Conservation (phyloP, 768 basidiomycete species). For the Lactarius vividus region DNA sequence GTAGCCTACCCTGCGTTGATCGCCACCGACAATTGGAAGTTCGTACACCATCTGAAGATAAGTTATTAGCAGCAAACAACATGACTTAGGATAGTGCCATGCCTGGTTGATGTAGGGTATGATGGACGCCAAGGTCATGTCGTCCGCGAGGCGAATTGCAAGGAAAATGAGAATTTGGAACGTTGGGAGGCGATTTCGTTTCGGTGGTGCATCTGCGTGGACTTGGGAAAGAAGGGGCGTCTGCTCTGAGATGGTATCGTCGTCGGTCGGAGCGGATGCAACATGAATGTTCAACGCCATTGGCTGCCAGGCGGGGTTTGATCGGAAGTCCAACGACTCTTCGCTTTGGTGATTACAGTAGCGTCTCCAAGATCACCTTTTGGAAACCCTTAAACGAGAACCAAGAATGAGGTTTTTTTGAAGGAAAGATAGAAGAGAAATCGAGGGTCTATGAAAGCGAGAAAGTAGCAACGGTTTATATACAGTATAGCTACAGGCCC, state of each 20-base stretch:
- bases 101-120: slow-evolving; percentile 52
- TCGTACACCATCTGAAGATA: slow-evolving; percentile 40
- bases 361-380: too few relatives aligned
- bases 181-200: neutral
- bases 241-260: neutral
- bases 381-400: too few relatives aligned
- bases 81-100: neutral
- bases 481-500: too few relatives aligned
- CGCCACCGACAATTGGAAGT: slow-evolving; percentile 42
- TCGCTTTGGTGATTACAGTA: too few relatives aligned
- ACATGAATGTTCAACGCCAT: too few relatives aligned
- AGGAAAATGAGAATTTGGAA: neutral
- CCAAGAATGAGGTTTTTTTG: too few relatives aligned
- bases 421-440: too few relatives aligned
- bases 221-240: slow-evolving; percentile 4
- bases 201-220: neutral
- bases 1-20: slow-evolving; percentile 45
- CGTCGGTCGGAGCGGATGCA: too few relatives aligned
- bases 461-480: too few relatives aligned
- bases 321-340: too few relatives aligned
- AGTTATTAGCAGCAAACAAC: neutral
- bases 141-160: neutral
- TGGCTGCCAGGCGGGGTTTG: too few relatives aligned
- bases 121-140: slow-evolving; percentile 30
- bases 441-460: too few relatives aligned